Conservation (phyloP, 768 basidiomycete genomes). For the Chlorophyllum brunneum region DNA sequence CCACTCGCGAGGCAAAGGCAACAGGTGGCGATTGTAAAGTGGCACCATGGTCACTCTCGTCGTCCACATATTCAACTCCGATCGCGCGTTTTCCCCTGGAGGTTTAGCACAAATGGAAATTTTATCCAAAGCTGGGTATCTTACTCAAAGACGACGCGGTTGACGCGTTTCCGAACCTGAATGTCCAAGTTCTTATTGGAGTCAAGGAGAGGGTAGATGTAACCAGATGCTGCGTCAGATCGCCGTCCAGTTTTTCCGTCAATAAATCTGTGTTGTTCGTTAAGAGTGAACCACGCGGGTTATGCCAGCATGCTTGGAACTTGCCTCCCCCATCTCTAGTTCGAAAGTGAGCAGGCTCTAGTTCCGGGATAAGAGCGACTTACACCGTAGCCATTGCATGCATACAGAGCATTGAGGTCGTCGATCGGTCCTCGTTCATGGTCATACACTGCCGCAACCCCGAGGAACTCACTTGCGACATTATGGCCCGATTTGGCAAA, state of each 20-base stretch:
- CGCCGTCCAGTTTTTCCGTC: conserved; percentile 46
- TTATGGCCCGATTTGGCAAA: conserved; percentile 32
- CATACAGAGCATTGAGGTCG: not conserved
- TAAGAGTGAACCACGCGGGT: not conserved
- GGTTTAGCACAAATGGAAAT: not conserved
- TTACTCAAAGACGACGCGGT: conserved; percentile 47
- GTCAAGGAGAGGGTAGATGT: conserved; percentile 43
- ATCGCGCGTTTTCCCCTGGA: conserved; percentile 36
- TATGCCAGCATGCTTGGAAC: conserved; percentile 7
- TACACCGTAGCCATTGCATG: conserved; percentile 1
- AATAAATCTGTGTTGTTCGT: conserved; percentile 44
- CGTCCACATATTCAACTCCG: conserved; percentile 49
- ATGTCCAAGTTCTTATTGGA: conserved; percentile 39
- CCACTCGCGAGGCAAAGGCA: conserved; percentile 38
- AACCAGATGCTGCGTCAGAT: conserved; percentile 52
- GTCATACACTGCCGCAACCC: not conserved
- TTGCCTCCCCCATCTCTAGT: conserved; percentile 51
- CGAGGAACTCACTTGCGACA: conserved; percentile 37
- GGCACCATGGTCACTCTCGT: conserved; percentile 24
- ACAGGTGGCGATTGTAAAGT: conserved; percentile 16
- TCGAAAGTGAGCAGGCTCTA: not conserved
- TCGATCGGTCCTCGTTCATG: not conserved
- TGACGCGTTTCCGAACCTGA: conserved; percentile 36
- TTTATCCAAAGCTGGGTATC: conserved; percentile 4
- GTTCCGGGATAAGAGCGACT: not conserved